Base-by-base conservation (phyloP, 108 stramenopile species). In the Chaetoceros tenuissimus region DNA sequence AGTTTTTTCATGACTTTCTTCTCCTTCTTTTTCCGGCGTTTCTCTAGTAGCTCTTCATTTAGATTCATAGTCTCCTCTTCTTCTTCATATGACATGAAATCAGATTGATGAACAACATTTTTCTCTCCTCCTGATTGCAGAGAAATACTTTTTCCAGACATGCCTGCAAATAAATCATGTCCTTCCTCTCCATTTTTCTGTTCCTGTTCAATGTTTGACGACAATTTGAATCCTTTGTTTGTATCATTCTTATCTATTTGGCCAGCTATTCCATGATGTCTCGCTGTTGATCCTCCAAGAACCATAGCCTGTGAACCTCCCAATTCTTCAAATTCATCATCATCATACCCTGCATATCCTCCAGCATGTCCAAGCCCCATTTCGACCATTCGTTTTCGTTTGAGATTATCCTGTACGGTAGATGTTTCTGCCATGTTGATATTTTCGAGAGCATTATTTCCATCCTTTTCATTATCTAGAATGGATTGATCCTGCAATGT, bases 331-430 rank as follows among this genome's bases (percentile, higher is more conserved):
- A 94, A 94, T 54, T 94, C 92, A 54, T 90, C 88, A 73, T 94
- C 92, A 63, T 94, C 92, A 69, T 80, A 90, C 0, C 92, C 92
- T 0, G 87, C 86, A 67, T 94, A 94, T 19, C 92, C 93, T 46
- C 93, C 93, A 0, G 85, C 87, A 29, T 85, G 71, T 10, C 87
- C 87, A 70, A 75, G 71, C 8, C 87, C 87, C 66, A 89, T 50
- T 73, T 85, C 85, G 8, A 89, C 53, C 60, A 71, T 51, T 29
- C 87, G 72, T 57, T 84, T 94, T 48, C 74, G 57, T 22, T 66
- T 68, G 46, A 88, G 63, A 8, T 74, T 71, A 68, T 80, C 71
- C 43, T 59, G 49, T 51, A 70, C 60, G 31, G 56, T 67, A 0
- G 73, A 62, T 3, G 45, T 34, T 46, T 78, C 73, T 7, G 68